These are phyloP conservation scores for Camellia sinensis DNA, from an alignment of 148 eudicot species.

Conservation along the genomic window DNA sequence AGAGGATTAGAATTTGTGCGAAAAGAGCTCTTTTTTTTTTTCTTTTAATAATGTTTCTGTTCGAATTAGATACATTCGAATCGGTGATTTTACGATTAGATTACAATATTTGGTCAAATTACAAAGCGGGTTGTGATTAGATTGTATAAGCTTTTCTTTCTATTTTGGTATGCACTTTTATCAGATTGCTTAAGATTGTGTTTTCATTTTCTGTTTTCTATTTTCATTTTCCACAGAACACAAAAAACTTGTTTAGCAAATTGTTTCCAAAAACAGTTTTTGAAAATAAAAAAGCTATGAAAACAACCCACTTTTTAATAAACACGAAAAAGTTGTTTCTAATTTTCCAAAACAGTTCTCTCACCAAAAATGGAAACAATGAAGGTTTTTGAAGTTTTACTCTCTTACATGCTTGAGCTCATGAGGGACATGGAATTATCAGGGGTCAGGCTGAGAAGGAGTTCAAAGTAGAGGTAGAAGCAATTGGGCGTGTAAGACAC, in stretches of 20 bases:
- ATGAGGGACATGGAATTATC: constrained; percentile 22
- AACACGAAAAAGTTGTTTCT: too few species aligned
- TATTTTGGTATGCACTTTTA: constrained; percentile 11
- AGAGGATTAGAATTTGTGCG: neutral
- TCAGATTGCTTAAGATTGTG: neutral
- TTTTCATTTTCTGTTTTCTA: neutral
- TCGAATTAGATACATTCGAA: neutral
- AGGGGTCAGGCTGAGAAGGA: constrained; percentile 99
- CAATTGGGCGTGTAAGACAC: constrained; percentile 93
- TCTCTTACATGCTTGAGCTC: constrained; percentile 18
- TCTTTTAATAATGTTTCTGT: constrained; percentile 31
- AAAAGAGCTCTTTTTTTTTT: constrained; percentile 23
- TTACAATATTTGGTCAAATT: neutral
- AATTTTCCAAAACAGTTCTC: too few species aligned
- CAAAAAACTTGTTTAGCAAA: too few species aligned
- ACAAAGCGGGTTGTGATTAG: neutral
- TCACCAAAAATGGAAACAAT: too few species aligned
- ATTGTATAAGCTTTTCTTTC: neutral
- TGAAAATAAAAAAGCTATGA: too few species aligned
- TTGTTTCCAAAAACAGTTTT: too few species aligned
- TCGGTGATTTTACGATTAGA: neutral
- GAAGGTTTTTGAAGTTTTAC: too few species aligned
- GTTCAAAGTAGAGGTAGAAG: constrained; percentile 93
- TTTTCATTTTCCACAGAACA: neutral
- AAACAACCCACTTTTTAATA: too few species aligned